Conservation (phyloP, 805 yeast genomes). For the Zygosaccharomyces lentus region DNA sequence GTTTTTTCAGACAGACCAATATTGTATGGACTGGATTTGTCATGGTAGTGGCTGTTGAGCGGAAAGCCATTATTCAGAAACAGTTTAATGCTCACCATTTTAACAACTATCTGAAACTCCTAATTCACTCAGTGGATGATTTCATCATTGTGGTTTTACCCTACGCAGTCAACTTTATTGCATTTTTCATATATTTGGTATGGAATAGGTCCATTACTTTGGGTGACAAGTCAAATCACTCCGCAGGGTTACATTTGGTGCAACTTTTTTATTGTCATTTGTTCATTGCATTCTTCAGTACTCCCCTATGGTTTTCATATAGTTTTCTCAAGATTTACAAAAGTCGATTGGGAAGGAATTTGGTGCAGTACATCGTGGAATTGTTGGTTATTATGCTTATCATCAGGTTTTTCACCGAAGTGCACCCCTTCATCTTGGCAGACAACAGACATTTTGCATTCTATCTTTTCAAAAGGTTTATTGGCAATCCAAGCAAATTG, state of each 20-base stretch:
- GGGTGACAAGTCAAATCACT: constrained; percentile 89
- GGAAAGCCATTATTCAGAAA: constrained; percentile 41
- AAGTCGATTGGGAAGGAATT: constrained; percentile 27
- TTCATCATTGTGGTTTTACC: constrained; percentile 42
- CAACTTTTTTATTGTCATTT: constrained; percentile 76
- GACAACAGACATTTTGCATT: constrained; percentile 94
- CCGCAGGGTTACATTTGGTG: constrained; percentile 62
- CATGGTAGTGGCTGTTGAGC: constrained; percentile 51
- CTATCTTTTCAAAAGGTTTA: constrained; percentile 69
- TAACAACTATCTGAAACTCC: constrained; percentile 39
- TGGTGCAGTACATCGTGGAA: constrained; percentile 32
- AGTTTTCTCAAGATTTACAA: constrained; percentile 40
- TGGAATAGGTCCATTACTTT: constrained; percentile 80
- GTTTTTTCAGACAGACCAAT: constrained; percentile 86
- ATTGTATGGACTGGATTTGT: constrained; percentile 77
- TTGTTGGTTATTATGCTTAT: constrained; percentile 40
- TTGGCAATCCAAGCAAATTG: constrained; percentile 41
- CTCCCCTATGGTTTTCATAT: constrained; percentile 67
- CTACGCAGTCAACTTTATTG: constrained; percentile 45
- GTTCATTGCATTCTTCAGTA: constrained; percentile 59
- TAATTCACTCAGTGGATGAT: constrained; percentile 37
- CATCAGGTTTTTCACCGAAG: constrained; percentile 59
- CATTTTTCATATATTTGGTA: constrained; percentile 55
- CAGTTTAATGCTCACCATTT: constrained; percentile 36
- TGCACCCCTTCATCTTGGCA: constrained; percentile 87